Evolutionary conservation across 2,329 filamentous ascomycete species (phyloP), one percentile per base, ranked within the genome.

Genomic region (Ascochyta pisi): DNA sequence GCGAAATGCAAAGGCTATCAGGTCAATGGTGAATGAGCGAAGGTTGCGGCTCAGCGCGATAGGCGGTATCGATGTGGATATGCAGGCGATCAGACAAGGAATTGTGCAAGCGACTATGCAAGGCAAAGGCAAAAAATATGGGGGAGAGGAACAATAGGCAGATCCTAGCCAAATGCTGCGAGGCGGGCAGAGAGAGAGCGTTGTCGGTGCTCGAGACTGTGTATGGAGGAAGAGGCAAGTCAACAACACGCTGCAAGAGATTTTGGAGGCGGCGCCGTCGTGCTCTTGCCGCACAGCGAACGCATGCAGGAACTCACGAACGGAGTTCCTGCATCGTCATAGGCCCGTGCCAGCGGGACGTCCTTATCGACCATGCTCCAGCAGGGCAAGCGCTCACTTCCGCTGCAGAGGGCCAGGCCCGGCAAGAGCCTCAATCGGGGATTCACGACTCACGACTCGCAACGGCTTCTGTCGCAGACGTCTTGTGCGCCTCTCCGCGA

Each of bases 261-360:
- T 64, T 63, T 65, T 55, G 58, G 50, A 51, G 53, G 49, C 54
- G 42, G 61, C 58, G 57, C 62, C 58, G 61, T 62, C 52, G 57
- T 62, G 41, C 54, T 48, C 46, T 40, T 50, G 48, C 50, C 63
- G 51, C 45, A 44, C 15, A 37, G 23, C 62, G 61, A 61, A 66
- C 58, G 65, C 64, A 65, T 72, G 69, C 69, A 70, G 65, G 69
- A 68, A 70, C 63, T 71, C 63, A 61, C 66, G 66, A 73, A 40
- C 47, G 42, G 53, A 56, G 53, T 44, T 51, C 53, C 42, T 70
- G 52, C 59, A 64, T 62, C 48, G 64, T 71, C 65, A 70, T 70
- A 64, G 59, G 66, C 55, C 61, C 61, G 63, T 67, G 63, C 68
- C n/a, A 54, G 61, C 62, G 44, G 59, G 46, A 55, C 51, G 57